Percentiles rank a stretch among this genome's conserved stretches.
These are phyloP conservation scores for Mycena floridula DNA, from an alignment of 768 basidiomycete species.

Conservation along the genomic window DNA sequence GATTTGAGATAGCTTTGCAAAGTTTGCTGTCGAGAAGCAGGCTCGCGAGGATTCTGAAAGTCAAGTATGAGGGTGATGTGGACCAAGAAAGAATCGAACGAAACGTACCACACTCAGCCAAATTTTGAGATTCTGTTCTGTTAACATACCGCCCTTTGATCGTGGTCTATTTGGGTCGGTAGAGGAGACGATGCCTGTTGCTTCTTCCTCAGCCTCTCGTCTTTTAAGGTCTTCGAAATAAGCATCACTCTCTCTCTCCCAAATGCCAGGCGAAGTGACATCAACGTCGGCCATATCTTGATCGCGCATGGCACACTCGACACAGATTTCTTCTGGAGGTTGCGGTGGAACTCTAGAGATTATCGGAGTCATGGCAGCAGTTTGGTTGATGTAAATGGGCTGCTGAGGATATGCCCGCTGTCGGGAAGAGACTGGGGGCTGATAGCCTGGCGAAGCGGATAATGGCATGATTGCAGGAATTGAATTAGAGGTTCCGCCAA, in stretches of 20 bases:
- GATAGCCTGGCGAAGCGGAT: slow-evolving; percentile 36
- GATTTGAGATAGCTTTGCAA: slow-evolving; percentile 77
- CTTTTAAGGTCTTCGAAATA: slow-evolving; percentile 70
- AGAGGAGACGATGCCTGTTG: slow-evolving; percentile 35
- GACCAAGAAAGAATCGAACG: slow-evolving; percentile 2
- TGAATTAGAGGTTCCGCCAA: slow-evolving; percentile 23
- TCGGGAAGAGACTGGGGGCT: slow-evolving; percentile 59
- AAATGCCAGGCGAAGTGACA: slow-evolving; percentile 78
- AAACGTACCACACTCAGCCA: slow-evolving; percentile 70
- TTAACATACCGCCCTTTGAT: slow-evolving; percentile 60
- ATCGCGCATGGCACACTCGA: slow-evolving; percentile 98
- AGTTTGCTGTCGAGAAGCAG: slow-evolving; percentile 77
- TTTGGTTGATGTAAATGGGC: slow-evolving; percentile 68
- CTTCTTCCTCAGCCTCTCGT: slow-evolving; percentile 68
- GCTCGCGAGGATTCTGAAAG: slow-evolving; percentile 82
- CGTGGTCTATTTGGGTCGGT: slow-evolving; percentile 55
- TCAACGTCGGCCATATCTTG: slow-evolving; percentile 96
- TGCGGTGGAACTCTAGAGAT: slow-evolving; percentile 53
- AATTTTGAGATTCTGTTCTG: slow-evolving; percentile 74
- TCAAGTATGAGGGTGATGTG: slow-evolving; percentile 9
- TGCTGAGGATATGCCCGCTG: slow-evolving; percentile 67
- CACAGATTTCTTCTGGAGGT: slow-evolving; percentile 77
- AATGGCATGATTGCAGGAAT: background rate
- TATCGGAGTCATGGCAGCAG: slow-evolving; percentile 44
- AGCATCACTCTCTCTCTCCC: slow-evolving; percentile 88